Evolutionary conservation across 768 basidiomycete genomes (phyloP).

Genomic region (Xerocomellus dryophilus): DNA sequence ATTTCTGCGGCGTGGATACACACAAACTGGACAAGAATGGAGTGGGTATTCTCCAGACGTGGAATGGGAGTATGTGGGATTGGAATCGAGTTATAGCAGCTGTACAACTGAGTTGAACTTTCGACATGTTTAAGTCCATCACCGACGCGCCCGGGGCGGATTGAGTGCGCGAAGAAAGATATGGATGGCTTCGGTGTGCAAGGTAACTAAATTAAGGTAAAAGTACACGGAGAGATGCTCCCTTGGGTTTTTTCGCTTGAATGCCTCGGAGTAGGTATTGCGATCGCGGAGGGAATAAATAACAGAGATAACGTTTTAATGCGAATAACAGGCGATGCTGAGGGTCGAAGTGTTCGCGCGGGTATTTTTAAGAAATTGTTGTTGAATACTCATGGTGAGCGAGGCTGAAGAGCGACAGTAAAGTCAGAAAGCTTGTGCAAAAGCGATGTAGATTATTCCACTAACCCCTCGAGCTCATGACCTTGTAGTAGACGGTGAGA

Average conservation of each 20-base stretch:
- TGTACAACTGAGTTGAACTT: background rate
- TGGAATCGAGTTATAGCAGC: background rate
- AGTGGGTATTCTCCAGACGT: no score
- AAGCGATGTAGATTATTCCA: background rate
- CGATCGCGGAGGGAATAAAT: background rate
- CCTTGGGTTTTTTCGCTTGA: background rate
- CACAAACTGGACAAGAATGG: no score
- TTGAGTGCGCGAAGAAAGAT: background rate
- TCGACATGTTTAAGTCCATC: background rate
- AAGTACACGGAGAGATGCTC: background rate
- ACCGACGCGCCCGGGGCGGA: no score
- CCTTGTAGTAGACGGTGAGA: slow-evolving; percentile 13
- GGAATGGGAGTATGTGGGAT: no score
- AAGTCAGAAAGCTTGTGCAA: background rate
- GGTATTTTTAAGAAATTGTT: background rate
- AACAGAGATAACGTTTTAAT: background rate
- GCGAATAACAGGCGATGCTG: background rate
- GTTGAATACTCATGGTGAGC: background rate
- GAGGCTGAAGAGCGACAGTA: no score
- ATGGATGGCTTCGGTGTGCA: background rate
- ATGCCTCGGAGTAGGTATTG: background rate
- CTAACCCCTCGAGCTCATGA: slow-evolving; percentile 9
- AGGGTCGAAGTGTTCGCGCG: background rate
- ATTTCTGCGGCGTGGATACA: no score
- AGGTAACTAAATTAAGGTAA: background rate